phyloP scores from a whole-genome alignment of 2,329 filamentous ascomycete species.

The Ophiostoma fasciatum region DNA sequence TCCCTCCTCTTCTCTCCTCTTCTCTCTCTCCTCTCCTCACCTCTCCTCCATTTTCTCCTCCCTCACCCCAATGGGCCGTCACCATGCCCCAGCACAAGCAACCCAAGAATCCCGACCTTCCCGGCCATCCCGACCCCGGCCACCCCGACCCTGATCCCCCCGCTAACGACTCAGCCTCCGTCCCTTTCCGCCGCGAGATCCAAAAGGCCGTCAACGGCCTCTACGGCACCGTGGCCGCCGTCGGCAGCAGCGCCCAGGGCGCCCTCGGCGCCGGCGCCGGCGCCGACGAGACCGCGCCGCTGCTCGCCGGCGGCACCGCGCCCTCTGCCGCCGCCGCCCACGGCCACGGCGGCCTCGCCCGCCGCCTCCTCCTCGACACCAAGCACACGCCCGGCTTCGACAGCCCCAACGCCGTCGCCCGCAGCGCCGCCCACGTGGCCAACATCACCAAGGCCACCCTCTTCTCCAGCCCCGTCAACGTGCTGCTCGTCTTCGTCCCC shows the following conservation, averaged over 20 bases:
- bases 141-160: too few relatives aligned
- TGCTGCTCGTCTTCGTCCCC: conserved; percentile 59
- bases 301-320: conserved; percentile 16
- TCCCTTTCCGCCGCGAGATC: conserved; percentile 16
- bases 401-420: conserved; percentile 29
- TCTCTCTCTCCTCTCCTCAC: neutral
- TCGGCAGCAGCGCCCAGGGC: neutral
- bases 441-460: conserved; percentile 43
- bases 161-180: conserved; percentile 15
- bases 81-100: conserved; percentile 5
- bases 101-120: neutral
- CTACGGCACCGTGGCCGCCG: conserved; percentile 2
- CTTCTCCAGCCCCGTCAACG: conserved; percentile 50
- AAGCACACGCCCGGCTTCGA: conserved; percentile 37
- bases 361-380: conserved; percentile 27
- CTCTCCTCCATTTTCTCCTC: neutral
- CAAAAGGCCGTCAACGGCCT: conserved; percentile 9
- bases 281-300: conserved; percentile 23
- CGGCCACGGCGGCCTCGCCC: conserved; percentile 14
- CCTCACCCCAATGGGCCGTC: neutral
- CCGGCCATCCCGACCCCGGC: too few relatives aligned
- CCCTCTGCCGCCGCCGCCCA: conserved; percentile 1
- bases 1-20: neutral
- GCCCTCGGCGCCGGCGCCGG: conserved; percentile 4
- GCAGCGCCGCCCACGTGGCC: conserved; percentile 33